These are phyloP conservation scores for Scheffersomyces quercinus DNA, from an alignment of 1,139 yeast genomes.

Conservation along the genomic window DNA sequence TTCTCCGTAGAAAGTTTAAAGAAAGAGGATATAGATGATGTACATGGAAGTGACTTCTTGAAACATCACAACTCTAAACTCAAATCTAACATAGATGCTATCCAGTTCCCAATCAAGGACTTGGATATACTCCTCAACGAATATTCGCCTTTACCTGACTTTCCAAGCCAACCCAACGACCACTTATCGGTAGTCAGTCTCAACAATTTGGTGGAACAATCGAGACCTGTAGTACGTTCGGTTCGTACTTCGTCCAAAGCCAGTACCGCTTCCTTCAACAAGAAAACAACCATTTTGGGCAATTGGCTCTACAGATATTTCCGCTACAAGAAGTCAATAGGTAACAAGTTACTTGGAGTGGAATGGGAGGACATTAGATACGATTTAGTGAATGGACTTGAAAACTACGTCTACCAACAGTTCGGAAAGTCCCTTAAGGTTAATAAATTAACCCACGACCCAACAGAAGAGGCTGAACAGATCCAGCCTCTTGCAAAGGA, in stretches of 20 bases:
- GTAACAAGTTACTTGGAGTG: slow-evolving; percentile 41
- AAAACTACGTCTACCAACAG: slow-evolving; percentile 33
- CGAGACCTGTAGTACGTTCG: slow-evolving; percentile 31
- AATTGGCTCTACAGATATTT: slow-evolving; percentile 40
- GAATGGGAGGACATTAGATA: slow-evolving; percentile 50
- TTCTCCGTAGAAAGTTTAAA: not conserved
- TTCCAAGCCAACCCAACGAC: slow-evolving; percentile 10
- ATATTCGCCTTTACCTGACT: slow-evolving; percentile 6
- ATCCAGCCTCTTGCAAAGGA: not conserved
- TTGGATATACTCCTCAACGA: slow-evolving; percentile 13
- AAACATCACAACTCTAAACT: slow-evolving; percentile 4
- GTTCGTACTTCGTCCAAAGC: slow-evolving; percentile 32
- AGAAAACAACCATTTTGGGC: slow-evolving; percentile 27
- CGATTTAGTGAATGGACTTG: slow-evolving; percentile 41
- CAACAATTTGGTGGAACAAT: slow-evolving; percentile 22
- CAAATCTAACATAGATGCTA: slow-evolving; percentile 8
- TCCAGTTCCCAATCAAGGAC: slow-evolving; percentile 24
- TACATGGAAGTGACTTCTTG: slow-evolving; percentile 5
- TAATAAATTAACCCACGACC: slow-evolving; percentile 1
- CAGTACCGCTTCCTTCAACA: slow-evolving; percentile 30
- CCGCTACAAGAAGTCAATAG: slow-evolving; percentile 40
- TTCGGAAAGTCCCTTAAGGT: slow-evolving; percentile 28
- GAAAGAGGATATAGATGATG: not conserved
- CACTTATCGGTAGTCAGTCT: slow-evolving; percentile 22
- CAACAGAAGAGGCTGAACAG: not conserved